These are phyloP conservation scores for Odontarrhena argentea DNA, from an alignment of 345 rosid species.

Conservation along the genomic window DNA sequence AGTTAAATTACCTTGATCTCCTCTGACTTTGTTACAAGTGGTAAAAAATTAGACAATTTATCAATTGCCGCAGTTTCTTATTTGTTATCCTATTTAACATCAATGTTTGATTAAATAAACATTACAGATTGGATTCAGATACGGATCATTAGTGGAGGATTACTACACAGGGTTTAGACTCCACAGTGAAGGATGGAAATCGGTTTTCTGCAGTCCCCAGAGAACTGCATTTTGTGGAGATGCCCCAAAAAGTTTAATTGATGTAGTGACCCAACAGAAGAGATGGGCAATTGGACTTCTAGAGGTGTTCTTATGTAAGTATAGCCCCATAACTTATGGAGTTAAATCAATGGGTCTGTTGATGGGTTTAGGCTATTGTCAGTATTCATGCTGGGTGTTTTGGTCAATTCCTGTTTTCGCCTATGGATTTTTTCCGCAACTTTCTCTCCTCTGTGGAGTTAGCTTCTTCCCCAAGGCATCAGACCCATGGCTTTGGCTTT, in stretches of 20 bases:
- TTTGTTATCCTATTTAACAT: neutral
- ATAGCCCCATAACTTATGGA: slow-evolving; percentile 54
- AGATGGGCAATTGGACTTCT: slow-evolving; percentile 74
- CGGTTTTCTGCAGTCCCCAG: slow-evolving; percentile 57
- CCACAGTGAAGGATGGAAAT: slow-evolving; percentile 72
- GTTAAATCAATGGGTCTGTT: slow-evolving; percentile 45
- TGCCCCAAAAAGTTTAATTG: slow-evolving; percentile 52
- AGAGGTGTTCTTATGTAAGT: slow-evolving; percentile 48
- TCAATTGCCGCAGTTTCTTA: neutral
- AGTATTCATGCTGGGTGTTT: slow-evolving; percentile 52
- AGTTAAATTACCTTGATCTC: neutral
- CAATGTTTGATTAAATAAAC: neutral
- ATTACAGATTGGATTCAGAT: slow-evolving; percentile 63
- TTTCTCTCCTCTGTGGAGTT: slow-evolving; percentile 52
- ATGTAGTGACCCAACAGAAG: slow-evolving; percentile 52
- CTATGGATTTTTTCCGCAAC: slow-evolving; percentile 69
- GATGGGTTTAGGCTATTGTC: slow-evolving; percentile 45
- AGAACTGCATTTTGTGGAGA: slow-evolving; percentile 68
- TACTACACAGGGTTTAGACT: slow-evolving; percentile 57
- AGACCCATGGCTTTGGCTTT: slow-evolving; percentile 63
- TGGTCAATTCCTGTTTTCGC: slow-evolving; percentile 52
- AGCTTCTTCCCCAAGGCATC: slow-evolving; percentile 59
- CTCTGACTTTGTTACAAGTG: neutral
- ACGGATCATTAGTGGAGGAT: slow-evolving; percentile 80
- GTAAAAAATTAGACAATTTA: neutral